Base-by-base conservation (phyloP, 805 yeast species). In the Zygoascus biomembranicola region DNA sequence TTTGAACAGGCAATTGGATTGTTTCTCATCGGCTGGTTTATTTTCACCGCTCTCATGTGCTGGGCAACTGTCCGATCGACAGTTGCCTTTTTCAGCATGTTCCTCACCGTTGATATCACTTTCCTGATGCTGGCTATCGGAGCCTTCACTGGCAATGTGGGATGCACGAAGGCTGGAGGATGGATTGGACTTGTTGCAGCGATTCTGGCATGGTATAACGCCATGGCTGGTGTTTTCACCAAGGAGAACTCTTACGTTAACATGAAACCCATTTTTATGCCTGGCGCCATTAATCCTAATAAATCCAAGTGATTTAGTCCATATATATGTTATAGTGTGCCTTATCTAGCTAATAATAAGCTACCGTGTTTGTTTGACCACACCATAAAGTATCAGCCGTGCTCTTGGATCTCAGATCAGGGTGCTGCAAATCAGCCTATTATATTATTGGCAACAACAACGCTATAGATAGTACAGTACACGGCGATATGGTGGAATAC, bases 171-270 rank as follows among this genome's bases (percentile, higher is more conserved):
- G 53, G 87, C 84, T 8, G 88, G 82, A 46, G 90, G 90, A 59
- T 75, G 80, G 16, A 50, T 79, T n/a, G 89, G 87, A 47, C 72
- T 83, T 18, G 70, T 83, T 6, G 78, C 82, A 32, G 77, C 87
- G 0, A 72, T 81, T 56, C 66, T 80, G 49, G 85, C 85, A 0
- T 84, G 84, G 84, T 83, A 82, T 63, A 82, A 82, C 63, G 87
- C 88, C 5, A 81, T 73, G 59, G 85, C 87, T 2, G 89, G 88
- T 75, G 66, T 80, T 35, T 81, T 87, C 32, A 85, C 77, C 55
- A 71, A 70, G 39, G 84, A 81, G 63, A 86, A 85, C 67, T 72
- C 88, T 4, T 84, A 82, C 64, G 47, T 84, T 46, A 71, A 76
- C 28, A 72, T 74, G 45, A 70, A 72, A 60, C 79, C 79, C 19